These are phyloP conservation scores for Iberis pinnata DNA, from an alignment of 345 rosid species.

Conservation along the genomic window DNA sequence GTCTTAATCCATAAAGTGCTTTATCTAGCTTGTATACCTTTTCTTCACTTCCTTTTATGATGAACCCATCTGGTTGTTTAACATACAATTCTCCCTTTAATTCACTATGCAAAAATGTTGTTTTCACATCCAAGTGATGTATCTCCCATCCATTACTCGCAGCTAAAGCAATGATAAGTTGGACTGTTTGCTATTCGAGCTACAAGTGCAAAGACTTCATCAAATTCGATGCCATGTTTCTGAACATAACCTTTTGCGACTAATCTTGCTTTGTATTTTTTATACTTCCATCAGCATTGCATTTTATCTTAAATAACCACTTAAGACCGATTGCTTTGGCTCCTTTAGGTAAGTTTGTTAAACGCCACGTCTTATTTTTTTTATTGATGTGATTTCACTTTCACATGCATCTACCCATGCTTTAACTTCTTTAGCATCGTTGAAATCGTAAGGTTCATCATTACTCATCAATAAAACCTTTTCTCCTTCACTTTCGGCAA, in stretches of 20 bases:
- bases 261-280: not conserved
- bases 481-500: not conserved
- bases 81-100: too few relatives aligned
- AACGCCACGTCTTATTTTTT: not conserved
- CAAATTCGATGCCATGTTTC: not conserved
- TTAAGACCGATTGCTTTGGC: not conserved
- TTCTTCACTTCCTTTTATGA: too few relatives aligned
- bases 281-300: not conserved
- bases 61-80: too few relatives aligned
- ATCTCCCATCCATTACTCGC: not conserved
- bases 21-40: too few relatives aligned
- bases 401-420: not conserved
- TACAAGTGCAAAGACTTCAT: not conserved
- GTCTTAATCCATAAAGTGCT: too few relatives aligned
- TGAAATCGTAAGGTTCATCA: not conserved
- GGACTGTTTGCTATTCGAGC: not conserved
- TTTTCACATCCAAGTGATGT: too few relatives aligned
- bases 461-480: accelerated
- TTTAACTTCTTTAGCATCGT: not conserved
- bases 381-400: not conserved
- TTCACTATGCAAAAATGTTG: too few relatives aligned
- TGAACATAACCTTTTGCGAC: not conserved
- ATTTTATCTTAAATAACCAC: not conserved
- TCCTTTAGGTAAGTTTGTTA: not conserved
- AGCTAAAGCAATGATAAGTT: not conserved